A percentile compares a stretch with the other conserved stretches of the same genome.
Evolutionary conservation across 2,329 filamentous ascomycete genomes (phyloP).

Genomic region (Neocucurbitaria cava): DNA sequence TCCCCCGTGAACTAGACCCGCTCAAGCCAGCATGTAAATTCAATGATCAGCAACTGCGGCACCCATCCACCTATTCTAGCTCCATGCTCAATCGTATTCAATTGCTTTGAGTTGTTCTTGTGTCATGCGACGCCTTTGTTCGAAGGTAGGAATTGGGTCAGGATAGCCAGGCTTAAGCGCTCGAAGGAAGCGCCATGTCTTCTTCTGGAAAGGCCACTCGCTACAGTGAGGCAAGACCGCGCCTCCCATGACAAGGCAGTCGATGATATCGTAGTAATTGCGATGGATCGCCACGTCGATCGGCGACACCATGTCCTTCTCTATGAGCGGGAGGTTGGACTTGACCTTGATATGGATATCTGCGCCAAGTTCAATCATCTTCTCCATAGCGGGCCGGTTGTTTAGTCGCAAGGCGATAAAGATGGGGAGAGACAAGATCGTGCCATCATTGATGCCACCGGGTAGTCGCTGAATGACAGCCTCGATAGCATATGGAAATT

Average conservation of each 20-base stretch:
- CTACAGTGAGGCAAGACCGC: not conserved
- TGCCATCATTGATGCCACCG: not conserved
- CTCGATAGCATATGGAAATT: not conserved
- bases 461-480: not conserved
- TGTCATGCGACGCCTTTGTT: no score
- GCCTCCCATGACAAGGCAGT: not conserved
- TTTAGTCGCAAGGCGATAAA: not conserved
- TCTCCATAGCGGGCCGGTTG: not conserved
- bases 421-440: constrained; percentile 1
- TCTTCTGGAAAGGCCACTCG: no score
- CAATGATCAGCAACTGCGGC: no score
- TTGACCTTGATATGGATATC: not conserved
- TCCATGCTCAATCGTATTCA: no score
- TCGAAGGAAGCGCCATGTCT: no score
- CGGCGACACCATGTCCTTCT: not conserved
- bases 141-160: no score
- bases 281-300: not conserved
- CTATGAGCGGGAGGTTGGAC: not conserved
- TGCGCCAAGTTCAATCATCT: not conserved
- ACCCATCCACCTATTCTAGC: no score
- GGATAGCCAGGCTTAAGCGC: no score
- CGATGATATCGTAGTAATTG: not conserved
- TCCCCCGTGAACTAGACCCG: no score
- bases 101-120: no score
- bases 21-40: no score